phyloP scores from a whole-genome alignment of 2,329 filamentous ascomycete genomes.

The Onygenales sp. region DNA sequence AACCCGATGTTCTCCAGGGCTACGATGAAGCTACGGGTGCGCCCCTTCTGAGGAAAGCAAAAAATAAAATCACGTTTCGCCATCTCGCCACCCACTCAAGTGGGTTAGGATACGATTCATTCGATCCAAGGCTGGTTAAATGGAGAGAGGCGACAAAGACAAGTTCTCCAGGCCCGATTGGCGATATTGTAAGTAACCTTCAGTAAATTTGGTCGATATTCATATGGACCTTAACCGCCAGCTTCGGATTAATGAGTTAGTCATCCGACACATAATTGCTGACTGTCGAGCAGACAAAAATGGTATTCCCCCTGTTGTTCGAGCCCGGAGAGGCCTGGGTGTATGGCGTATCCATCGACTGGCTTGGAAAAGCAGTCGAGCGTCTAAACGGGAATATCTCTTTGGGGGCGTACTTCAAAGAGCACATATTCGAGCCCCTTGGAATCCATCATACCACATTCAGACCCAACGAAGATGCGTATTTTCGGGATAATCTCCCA shows the following conservation, averaged over 20 bases:
- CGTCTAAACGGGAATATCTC: background rate
- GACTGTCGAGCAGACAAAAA: constrained; percentile 3
- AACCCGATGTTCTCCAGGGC: constrained; percentile 37
- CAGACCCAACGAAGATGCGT: background rate
- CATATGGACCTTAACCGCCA: constrained; percentile 2
- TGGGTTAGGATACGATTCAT: constrained; percentile 3
- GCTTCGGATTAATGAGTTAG: no score
- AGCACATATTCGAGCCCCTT: constrained; percentile 4
- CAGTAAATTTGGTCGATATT: constrained; percentile 27
- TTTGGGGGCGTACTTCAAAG: constrained; percentile 3
- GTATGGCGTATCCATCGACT: constrained; percentile 42
- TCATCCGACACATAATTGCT: no score
- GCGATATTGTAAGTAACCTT: constrained; percentile 27
- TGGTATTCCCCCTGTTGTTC: constrained; percentile 32
- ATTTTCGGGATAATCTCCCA: background rate
- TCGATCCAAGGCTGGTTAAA: background rate
- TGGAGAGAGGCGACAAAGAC: background rate
- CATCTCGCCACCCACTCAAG: constrained; percentile 4
- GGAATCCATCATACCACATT: constrained; percentile 3
- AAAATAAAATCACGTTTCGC: constrained; percentile 3
- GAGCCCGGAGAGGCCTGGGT: constrained; percentile 43
- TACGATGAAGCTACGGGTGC: constrained; percentile 25
- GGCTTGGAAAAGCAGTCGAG: constrained; percentile 37
- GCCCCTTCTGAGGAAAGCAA: constrained; percentile 3
- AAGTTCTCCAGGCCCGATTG: constrained; percentile 13